A percentile compares a stretch with the other conserved stretches of the same genome.
phyloP scores from a whole-genome alignment of 176 grass and related monocot genomes.

The Rhynchospora tenuis region DNA sequence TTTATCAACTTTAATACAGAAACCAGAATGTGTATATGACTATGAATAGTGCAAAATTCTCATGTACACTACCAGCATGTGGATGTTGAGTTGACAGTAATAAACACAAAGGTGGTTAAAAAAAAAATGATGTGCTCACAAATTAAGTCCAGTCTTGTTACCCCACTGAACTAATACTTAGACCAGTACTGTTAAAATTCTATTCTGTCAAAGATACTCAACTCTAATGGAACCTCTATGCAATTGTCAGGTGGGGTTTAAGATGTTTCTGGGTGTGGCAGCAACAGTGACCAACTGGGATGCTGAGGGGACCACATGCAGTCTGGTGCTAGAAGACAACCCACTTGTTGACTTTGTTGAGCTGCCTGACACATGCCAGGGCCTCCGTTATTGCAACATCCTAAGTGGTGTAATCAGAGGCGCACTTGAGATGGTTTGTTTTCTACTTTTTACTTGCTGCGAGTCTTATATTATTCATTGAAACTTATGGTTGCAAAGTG shows the following conservation, averaged over 20 bases:
- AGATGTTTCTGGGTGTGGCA: conserved; percentile 96
- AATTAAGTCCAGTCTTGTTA: not conserved
- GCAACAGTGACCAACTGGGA: conserved; percentile 93
- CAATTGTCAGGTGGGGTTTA: conserved; percentile 78
- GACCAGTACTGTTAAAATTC: not conserved
- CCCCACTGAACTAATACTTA: not conserved
- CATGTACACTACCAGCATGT: not conserved
- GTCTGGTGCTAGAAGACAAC: conserved; percentile 95
- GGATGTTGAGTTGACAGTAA: not conserved
- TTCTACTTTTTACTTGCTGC: not conserved
- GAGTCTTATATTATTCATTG: not conserved
- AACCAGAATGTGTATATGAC: not conserved
- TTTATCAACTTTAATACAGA: not conserved
- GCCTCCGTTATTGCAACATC: conserved; percentile 88
- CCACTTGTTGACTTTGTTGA: conserved; percentile 98
- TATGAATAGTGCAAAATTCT: conserved; percentile 18
- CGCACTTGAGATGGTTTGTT: conserved; percentile 85
- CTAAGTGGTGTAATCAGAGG: conserved; percentile 89
- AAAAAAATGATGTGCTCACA: not conserved
- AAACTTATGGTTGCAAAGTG: not conserved
- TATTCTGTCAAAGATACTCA: not conserved
- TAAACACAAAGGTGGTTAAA: not conserved
- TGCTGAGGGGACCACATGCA: conserved; percentile 85
- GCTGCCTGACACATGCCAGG: conserved; percentile 95
- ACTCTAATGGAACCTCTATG: conserved; percentile 1